A percentile compares a stretch with the other conserved stretches of the same genome.
phyloP scores from a whole-genome alignment of 805 yeast genomes.

The Saccharomyces mikatae region DNA sequence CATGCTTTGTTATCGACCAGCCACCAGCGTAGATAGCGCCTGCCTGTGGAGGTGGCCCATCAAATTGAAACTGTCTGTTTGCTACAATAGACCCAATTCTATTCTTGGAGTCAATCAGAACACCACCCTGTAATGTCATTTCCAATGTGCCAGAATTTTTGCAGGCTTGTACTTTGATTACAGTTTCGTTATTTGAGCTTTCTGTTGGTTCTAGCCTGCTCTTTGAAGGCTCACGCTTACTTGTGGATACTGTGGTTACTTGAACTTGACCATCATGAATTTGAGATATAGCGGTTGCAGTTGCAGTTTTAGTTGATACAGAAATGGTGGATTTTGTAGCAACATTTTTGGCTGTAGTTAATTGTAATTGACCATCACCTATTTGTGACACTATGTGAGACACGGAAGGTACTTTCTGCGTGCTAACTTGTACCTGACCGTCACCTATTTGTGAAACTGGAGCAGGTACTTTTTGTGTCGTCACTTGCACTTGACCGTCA shows the following conservation, averaged over 20 bases:
- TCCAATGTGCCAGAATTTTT: slow-evolving; percentile 37
- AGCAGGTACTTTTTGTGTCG: slow-evolving; percentile 31
- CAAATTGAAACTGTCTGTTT: slow-evolving; percentile 63
- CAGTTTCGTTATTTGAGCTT: slow-evolving; percentile 25
- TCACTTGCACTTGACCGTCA: slow-evolving; percentile 33
- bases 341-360: slow-evolving; percentile 27
- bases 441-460: slow-evolving; percentile 18
- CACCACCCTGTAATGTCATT: slow-evolving; percentile 39
- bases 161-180: slow-evolving; percentile 37
- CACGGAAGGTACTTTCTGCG: slow-evolving; percentile 29
- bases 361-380: slow-evolving; percentile 51
- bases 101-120: slow-evolving; percentile 44
- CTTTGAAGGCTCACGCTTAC: slow-evolving; percentile 33
- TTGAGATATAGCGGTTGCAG: slow-evolving; percentile 32
- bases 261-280: slow-evolving; percentile 38
- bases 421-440: slow-evolving; percentile 27
- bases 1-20: slow-evolving; percentile 44
- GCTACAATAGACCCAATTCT: slow-evolving; percentile 63
- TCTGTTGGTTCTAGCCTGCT: slow-evolving; percentile 15
- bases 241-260: slow-evolving; percentile 15
- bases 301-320: slow-evolving; percentile 38
- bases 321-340: slow-evolving; percentile 33
- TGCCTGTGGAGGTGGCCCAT: slow-evolving; percentile 65
- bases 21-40: slow-evolving; percentile 52
- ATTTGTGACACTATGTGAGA: slow-evolving; percentile 31